Percentiles rank a stretch among this genome's conserved stretches.
Conservation (phyloP, 805 yeast species). For the Clavispora santaluciae region DNA sequence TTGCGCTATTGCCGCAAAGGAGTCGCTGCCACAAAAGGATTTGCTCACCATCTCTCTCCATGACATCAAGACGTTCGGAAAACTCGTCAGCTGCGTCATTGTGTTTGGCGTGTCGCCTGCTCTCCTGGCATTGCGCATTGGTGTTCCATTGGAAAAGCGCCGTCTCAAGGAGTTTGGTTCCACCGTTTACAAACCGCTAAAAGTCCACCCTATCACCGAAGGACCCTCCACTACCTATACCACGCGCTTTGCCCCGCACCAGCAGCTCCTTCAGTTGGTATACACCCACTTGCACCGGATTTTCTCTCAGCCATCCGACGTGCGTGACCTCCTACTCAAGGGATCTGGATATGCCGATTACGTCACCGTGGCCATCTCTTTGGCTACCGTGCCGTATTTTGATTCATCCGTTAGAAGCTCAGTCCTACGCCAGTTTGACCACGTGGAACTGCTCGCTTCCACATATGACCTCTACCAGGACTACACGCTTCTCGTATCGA, state of each 20-base stretch:
- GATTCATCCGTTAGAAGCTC: conserved; percentile 9
- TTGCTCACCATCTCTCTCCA: conserved; percentile 69
- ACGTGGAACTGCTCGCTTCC: conserved; percentile 43
- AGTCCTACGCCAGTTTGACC: conserved; percentile 13
- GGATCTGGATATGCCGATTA: conserved; percentile 68
- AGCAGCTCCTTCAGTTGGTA: conserved; percentile 22
- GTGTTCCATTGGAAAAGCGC: conserved; percentile 62
- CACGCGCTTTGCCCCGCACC: conserved; percentile 14
- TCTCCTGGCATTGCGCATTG: conserved; percentile 47
- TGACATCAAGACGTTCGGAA: conserved; percentile 74
- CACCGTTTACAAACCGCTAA: conserved; percentile 19
- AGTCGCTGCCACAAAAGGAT: conserved; percentile 11
- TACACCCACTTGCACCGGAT: conserved; percentile 28
- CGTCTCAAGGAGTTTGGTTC: conserved; percentile 46
- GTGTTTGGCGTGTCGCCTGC: conserved; percentile 69
- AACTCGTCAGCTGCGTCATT: conserved; percentile 58
- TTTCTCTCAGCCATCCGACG: conserved; percentile 42
- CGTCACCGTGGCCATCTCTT: conserved; percentile 43
- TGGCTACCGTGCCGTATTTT: conserved; percentile 32
- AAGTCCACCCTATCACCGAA: conserved; percentile 15
- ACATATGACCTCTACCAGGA: conserved; percentile 63
- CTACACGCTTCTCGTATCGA: conserved; percentile 54
- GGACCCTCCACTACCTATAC: conserved; percentile 11
- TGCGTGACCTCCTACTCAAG: conserved; percentile 48
- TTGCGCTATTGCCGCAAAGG: conserved; percentile 19